These are phyloP conservation scores for Actinidia arguta DNA, from an alignment of 179 eudicot species.

Conservation along the genomic window DNA sequence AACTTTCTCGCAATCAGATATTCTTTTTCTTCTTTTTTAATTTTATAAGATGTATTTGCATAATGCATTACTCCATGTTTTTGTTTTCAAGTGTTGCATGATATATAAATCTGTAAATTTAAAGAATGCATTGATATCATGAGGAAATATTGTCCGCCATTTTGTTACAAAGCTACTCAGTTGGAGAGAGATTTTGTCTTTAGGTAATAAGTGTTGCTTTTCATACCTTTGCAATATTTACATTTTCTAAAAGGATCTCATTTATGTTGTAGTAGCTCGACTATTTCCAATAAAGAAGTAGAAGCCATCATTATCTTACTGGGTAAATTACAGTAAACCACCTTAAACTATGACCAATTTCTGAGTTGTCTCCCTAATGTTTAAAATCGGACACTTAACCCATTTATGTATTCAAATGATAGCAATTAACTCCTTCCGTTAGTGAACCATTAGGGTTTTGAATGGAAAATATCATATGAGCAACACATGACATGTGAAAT, in stretches of 20 bases:
- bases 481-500: no score
- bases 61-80: constrained; percentile 1
- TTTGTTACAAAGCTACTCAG: constrained; percentile 82
- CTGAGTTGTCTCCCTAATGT: background rate
- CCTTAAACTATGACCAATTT: background rate
- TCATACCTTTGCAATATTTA: background rate
- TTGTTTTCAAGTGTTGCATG: constrained; percentile 10
- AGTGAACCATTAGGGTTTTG: background rate
- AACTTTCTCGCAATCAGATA: background rate
- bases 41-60: background rate
- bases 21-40: background rate
- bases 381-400: background rate
- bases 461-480: background rate
- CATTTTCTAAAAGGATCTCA: constrained; percentile 8
- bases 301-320: background rate
- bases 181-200: constrained; percentile 86
- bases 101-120: background rate
- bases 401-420: background rate
- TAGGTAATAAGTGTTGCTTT: constrained; percentile 51
- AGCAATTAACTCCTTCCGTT: background rate
- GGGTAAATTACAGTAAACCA: background rate
- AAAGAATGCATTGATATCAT: background rate
- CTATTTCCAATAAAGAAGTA: background rate
- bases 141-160: constrained; percentile 16
- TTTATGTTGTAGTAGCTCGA: background rate